These are phyloP conservation scores for Candida gorgasii DNA, from an alignment of 805 yeast genomes.

Conservation along the genomic window DNA sequence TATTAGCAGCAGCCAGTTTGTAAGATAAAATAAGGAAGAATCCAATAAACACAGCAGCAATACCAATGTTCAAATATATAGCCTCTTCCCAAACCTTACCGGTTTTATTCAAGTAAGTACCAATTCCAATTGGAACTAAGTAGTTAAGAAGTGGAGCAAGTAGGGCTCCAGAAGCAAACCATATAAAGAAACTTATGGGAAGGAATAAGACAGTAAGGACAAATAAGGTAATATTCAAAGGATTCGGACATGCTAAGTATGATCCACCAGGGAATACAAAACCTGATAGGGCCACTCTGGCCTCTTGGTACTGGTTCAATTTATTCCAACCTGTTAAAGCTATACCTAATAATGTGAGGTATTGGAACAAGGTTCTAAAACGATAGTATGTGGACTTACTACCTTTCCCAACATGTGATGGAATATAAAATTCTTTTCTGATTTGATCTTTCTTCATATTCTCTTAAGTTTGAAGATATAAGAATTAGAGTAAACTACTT, in stretches of 20 bases:
- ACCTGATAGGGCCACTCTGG: constrained; percentile 8
- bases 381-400: constrained; percentile 9
- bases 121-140: constrained; percentile 8
- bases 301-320: constrained; percentile 4
- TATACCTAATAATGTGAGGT: constrained; percentile 4
- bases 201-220: constrained; percentile 8
- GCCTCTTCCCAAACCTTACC: constrained; percentile 10
- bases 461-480: neutral
- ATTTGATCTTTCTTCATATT: neutral
- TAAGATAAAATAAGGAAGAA: constrained; percentile 7
- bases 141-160: constrained; percentile 10
- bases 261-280: constrained; percentile 12
- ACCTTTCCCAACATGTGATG: constrained; percentile 6
- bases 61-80: neutral
- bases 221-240: constrained; percentile 5
- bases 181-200: constrained; percentile 10
- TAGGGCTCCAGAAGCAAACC: constrained; percentile 14
- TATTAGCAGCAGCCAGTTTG: constrained; percentile 10
- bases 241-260: constrained; percentile 8
- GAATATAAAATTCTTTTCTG: constrained; percentile 5
- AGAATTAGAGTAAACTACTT: neutral
- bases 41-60: constrained; percentile 3
- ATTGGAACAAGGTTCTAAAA: constrained; percentile 7
- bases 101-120: constrained; percentile 4
- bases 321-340: constrained; percentile 8